These are phyloP conservation scores for Talaromyces liani DNA, from an alignment of 495 filamentous ascomycete species.

Conservation along the genomic window DNA sequence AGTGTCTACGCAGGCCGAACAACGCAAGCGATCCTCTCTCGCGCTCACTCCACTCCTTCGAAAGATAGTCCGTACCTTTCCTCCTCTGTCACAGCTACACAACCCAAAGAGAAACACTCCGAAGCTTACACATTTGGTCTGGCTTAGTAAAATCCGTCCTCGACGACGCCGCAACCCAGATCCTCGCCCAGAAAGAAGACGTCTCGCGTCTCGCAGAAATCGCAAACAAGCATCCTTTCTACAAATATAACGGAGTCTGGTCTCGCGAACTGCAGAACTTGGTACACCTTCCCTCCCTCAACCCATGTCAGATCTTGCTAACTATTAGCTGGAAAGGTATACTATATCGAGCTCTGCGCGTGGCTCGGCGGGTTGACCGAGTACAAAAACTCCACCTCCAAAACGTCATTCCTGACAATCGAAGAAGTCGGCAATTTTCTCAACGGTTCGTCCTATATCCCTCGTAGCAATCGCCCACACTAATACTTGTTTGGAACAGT, in stretches of 20 bases:
- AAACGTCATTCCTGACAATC: slow-evolving; percentile 63
- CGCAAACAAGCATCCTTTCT: slow-evolving; percentile 82
- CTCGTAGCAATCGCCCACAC: background rate
- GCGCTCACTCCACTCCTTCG: slow-evolving; percentile 79
- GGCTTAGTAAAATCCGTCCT: slow-evolving; percentile 35
- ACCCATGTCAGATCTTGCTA: background rate
- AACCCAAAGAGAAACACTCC: background rate
- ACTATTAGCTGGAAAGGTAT: slow-evolving; percentile 33
- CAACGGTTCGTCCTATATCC: slow-evolving; percentile 41
- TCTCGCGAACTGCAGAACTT: slow-evolving; percentile 75
- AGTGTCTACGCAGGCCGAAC: slow-evolving; percentile 38
- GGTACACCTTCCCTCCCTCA: slow-evolving; percentile 26
- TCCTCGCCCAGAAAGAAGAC: slow-evolving; percentile 36
- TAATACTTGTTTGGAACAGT: slow-evolving; percentile 41
- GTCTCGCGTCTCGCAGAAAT: slow-evolving; percentile 51
- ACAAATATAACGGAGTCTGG: slow-evolving; percentile 91
- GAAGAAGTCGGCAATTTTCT: slow-evolving; percentile 77
- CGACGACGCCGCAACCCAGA: slow-evolving; percentile 32
- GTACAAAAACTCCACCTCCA: slow-evolving; percentile 27
- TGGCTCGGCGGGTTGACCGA: slow-evolving; percentile 64
- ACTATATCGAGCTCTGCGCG: slow-evolving; percentile 61
- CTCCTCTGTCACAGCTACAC: background rate
- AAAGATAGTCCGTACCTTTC: slow-evolving; percentile 54
- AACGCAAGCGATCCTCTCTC: slow-evolving; percentile 73
- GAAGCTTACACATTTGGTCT: slow-evolving; percentile 1